Base-by-base conservation (phyloP, 345 rosid genomes). In the Mallotus nudiflorus region DNA sequence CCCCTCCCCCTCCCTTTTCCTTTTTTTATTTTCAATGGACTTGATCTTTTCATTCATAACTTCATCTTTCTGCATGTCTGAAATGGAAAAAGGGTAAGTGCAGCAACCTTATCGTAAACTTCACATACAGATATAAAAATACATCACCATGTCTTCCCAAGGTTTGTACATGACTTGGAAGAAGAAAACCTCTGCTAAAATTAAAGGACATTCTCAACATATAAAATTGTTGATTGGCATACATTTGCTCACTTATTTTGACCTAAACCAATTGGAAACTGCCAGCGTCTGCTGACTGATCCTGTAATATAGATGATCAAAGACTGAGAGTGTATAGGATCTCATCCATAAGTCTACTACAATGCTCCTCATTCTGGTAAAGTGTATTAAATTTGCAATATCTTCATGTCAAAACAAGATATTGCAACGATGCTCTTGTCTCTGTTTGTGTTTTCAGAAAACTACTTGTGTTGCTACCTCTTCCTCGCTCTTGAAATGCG, bases 1-100 rank as follows among this genome's bases (percentile, higher is more conserved):
- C 65, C 49, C 62, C 62, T 49, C 70, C 22, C 73, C 50, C 39
- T 71, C 78, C 58, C 62, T 76, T 75, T 78, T 82, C 75, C 61
- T 65, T 73, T n/a, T n/a, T n/a, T n/a, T n/a, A n/a, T 73, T 82
- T 35, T 16, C 63, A 14, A 22, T 50, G 27, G 52, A 54, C 48
- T 66, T 62, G 59, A 62, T 62, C 50, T 33, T 54, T 58, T 65
- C 49, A 46, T 33, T 73, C 35, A 24, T 44, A 39, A 60, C 75
- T 66, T 72, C 65, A 67, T 57, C 80, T 42, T 45, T 27, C 49
- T 56, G 72, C 20, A 19, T 51, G 29, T 27, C 82, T 78, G 67
- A n/a, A 56, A 78, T 20, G 13, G 63, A 33, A 70, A 62, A 68
- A 42, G n/a, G 39, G 14, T 4, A 65, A 31, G 29, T 60, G 19